Percentiles rank a stretch among this genome's conserved stretches.
phyloP scores from a whole-genome alignment of 129 eudicot genomes.

The Pseudognaphalium luteoalbum region DNA sequence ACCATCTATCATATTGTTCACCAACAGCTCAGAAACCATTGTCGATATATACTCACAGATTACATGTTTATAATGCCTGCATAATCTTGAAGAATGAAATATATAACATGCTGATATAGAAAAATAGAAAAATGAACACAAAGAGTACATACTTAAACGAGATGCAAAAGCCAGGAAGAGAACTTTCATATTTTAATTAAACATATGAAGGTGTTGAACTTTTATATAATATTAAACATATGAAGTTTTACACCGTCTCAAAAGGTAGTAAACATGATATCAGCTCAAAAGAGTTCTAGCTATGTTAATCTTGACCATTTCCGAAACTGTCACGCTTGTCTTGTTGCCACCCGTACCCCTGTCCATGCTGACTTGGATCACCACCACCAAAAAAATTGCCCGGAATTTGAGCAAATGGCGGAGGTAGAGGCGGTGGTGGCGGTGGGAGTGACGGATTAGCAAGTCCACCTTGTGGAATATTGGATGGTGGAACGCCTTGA shows the following conservation, averaged over 20 bases:
- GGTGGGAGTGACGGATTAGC: conserved; percentile 34
- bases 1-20: background rate
- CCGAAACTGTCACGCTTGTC: conserved; percentile 46
- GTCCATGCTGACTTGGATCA: conserved; percentile 46
- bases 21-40: background rate
- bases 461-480: conserved; percentile 29
- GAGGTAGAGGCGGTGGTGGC: conserved; percentile 40
- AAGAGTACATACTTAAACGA: background rate
- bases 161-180: background rate
- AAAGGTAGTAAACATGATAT: conserved; percentile 19
- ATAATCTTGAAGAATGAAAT: background rate
- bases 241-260: conserved; percentile 10
- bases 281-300: background rate
- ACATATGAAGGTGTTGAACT: background rate
- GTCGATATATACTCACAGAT: background rate
- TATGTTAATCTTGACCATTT: conserved; percentile 39
- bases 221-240: background rate
- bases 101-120: background rate
- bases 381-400: conserved; percentile 44
- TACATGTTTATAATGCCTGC: background rate
- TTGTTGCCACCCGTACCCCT: conserved; percentile 52
- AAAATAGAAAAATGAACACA: background rate
- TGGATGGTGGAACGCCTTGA: conserved; percentile 40
- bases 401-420: conserved; percentile 28
- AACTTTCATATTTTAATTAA: background rate